These are phyloP conservation scores for Millerago galiae DNA, from an alignment of 805 yeast genomes.

Conservation along the genomic window DNA sequence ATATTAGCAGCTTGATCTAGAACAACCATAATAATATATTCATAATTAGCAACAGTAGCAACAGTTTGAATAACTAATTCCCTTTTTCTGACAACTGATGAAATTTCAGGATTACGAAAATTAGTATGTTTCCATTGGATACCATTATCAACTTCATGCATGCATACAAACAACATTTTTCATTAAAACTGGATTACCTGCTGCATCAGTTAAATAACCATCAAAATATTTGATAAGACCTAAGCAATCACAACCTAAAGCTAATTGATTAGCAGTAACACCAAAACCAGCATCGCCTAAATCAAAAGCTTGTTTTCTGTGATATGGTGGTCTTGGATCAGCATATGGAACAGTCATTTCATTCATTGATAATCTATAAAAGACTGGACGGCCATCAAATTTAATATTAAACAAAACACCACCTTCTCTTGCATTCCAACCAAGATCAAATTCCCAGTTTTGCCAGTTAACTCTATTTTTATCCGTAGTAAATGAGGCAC, in stretches of 20 bases:
- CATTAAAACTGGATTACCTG: conserved; percentile 56
- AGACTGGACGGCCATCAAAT: conserved; percentile 70
- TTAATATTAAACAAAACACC: conserved; percentile 64
- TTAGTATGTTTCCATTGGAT: conserved; percentile 72
- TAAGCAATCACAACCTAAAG: conserved; percentile 75
- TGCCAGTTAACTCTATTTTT: conserved; percentile 69
- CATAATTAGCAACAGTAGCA: conserved; percentile 82
- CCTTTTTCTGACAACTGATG: conserved; percentile 68
- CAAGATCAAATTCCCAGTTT: conserved; percentile 75
- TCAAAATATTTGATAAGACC: conserved; percentile 75
- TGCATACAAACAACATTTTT: conserved; percentile 77
- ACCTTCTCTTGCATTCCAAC: conserved; percentile 72
- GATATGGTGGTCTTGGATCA: conserved; percentile 78
- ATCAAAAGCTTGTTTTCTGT: conserved; percentile 83
- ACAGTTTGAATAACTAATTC: conserved; percentile 75
- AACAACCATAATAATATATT: conserved; percentile 65
- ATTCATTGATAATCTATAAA: conserved; percentile 66
- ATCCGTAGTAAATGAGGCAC: conserved; percentile 58
- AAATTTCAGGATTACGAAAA: conserved; percentile 56
- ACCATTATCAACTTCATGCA: conserved; percentile 78
- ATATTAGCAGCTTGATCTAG: conserved; percentile 76
- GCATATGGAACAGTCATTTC: conserved; percentile 90
- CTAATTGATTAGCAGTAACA: conserved; percentile 58
- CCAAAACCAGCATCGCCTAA: conserved; percentile 85
- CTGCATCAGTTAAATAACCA: conserved; percentile 45